phyloP scores from a whole-genome alignment of 2,329 filamentous ascomycete genomes.

The Cladosporium colombiae region DNA sequence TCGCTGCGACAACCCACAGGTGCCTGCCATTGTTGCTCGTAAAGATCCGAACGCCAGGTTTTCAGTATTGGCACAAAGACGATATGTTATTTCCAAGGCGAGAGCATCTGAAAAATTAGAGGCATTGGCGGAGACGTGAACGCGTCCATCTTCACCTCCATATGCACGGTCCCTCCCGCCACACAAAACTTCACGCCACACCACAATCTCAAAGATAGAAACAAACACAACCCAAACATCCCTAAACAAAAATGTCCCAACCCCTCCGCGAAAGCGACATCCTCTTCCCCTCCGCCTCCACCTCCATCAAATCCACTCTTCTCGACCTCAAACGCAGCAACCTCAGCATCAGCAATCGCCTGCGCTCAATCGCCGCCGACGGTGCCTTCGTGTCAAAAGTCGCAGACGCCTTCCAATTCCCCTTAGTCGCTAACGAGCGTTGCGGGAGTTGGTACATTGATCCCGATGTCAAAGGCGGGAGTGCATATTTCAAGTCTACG shows the following conservation, averaged over 20 bases:
- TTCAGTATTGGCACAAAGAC: neutral
- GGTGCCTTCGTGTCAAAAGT: conserved; percentile 71
- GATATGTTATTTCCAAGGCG: no score
- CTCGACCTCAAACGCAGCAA: conserved; percentile 73
- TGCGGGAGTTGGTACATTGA: conserved; percentile 95
- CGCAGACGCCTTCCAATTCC: conserved; percentile 58
- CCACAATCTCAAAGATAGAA: neutral
- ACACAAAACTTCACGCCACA: conserved; percentile 11
- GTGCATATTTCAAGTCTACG: conserved; percentile 96
- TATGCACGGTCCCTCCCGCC: neutral
- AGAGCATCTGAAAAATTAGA: no score
- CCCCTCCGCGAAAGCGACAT: conserved; percentile 36
- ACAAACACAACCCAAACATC: neutral
- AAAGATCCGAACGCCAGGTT: no score
- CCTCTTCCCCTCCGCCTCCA: conserved; percentile 57
- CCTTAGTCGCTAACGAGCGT: conserved; percentile 87
- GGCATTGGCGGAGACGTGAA: no score
- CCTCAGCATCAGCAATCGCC: conserved; percentile 76
- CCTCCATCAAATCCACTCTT: conserved; percentile 69
- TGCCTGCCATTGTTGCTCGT: neutral
- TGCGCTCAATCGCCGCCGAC: conserved; percentile 76
- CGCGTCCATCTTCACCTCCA: neutral
- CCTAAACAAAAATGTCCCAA: neutral
- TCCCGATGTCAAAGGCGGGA: conserved; percentile 64
- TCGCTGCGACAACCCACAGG: neutral